Conservation (phyloP, 75 land plant species). For the Adiantum capillusveneris region DNA sequence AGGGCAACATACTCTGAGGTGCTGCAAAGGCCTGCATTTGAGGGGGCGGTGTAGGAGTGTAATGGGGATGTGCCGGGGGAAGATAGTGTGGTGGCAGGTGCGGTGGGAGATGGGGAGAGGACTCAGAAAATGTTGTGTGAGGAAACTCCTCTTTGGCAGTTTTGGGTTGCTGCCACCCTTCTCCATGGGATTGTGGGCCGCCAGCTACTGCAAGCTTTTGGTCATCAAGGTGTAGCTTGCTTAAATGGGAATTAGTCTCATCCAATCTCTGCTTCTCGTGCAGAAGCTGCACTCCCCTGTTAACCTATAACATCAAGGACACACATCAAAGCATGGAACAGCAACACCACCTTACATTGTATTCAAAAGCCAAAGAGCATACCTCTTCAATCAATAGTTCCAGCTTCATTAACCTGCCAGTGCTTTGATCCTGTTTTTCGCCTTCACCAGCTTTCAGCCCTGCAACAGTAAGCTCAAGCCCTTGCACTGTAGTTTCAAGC, state of each 20-base stretch:
- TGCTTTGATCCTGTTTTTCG: conserved; percentile 51
- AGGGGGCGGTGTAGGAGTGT: background rate
- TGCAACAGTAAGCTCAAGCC: conserved; percentile 60
- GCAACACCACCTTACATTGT: too few species aligned
- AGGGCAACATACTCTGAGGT: too few species aligned
- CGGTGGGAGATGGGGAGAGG: conserved; percentile 10
- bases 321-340: too few species aligned
- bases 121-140: conserved; percentile 6
- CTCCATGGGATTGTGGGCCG: background rate
- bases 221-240: conserved; percentile 30
- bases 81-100: conserved; percentile 2
- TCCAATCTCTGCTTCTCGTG: conserved; percentile 68
- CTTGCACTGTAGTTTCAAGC: conserved; percentile 64
- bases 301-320: conserved; percentile 45
- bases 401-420: conserved; percentile 64
- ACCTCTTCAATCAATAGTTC: conserved; percentile 84
- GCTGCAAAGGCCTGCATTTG: background rate
- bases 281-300: conserved; percentile 57
- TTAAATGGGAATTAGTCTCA: conserved; percentile 44
- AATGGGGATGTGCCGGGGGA: background rate
- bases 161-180: conserved; percentile 1
- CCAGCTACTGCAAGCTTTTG: background rate
- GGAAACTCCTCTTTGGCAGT: conserved; percentile 5
- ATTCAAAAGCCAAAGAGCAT: too few species aligned
- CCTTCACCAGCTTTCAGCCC: conserved; percentile 54